These are phyloP conservation scores for Daedaleopsis nitida DNA, from an alignment of 768 basidiomycete genomes.

Conservation along the genomic window DNA sequence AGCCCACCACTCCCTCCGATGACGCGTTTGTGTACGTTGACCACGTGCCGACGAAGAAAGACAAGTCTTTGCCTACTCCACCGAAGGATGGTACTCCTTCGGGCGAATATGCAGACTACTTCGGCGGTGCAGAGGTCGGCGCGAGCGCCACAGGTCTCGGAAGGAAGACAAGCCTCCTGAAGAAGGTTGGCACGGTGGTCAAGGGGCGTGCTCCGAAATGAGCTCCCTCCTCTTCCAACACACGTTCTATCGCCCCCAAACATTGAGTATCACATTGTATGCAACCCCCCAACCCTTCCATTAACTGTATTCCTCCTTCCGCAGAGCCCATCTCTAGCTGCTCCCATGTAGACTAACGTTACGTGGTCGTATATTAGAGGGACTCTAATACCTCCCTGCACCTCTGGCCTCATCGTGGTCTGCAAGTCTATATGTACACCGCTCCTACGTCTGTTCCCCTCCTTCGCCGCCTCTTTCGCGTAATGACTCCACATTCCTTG, in stretches of 20 bases:
- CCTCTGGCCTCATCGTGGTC: background rate
- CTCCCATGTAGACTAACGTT: constrained; percentile 22
- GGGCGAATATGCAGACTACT: constrained; percentile 44
- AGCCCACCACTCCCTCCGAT: constrained; percentile 33
- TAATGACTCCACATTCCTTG: constrained; percentile 12
- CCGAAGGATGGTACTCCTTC: constrained; percentile 37
- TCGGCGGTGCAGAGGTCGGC: constrained; percentile 42
- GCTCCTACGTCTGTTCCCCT: background rate
- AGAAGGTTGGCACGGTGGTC: constrained; percentile 76
- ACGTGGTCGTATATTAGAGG: constrained; percentile 20
- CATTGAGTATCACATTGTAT: background rate
- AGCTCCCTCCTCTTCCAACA: constrained; percentile 7
- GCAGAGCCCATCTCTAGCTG: constrained; percentile 12
- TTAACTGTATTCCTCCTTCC: constrained; percentile 13
- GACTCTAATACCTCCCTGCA: constrained; percentile 6
- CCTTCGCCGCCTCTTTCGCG: constrained; percentile 4
- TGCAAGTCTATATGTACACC: constrained; percentile 8
- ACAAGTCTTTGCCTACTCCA: constrained; percentile 57
- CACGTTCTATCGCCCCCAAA: constrained; percentile 3
- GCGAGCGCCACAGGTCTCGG: constrained; percentile 49
- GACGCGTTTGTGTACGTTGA: constrained; percentile 73
- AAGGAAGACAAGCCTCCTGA: constrained; percentile 77
- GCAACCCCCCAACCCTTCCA: background rate
- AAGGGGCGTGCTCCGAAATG: constrained; percentile 48
- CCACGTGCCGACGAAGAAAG: constrained; percentile 36